These are phyloP conservation scores for Lipomyces spencermartinsiae DNA, from an alignment of 805 yeast species.

Conservation along the genomic window DNA sequence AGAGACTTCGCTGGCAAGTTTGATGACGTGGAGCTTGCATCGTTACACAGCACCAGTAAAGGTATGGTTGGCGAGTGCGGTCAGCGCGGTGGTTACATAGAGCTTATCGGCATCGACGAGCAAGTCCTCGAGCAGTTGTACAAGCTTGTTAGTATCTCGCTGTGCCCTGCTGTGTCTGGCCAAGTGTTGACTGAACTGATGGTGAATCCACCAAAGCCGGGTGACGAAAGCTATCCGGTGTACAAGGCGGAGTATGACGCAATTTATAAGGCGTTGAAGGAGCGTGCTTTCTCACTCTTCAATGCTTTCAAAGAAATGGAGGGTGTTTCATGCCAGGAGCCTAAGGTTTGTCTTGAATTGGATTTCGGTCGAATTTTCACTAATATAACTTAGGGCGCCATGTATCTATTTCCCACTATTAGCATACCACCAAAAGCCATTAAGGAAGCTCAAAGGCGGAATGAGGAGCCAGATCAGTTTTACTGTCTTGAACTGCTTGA, in stretches of 20 bases:
- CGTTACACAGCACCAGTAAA: conserved; percentile 96
- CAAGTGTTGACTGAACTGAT: conserved; percentile 92
- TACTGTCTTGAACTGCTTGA: conserved; percentile 87
- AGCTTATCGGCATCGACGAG: conserved; percentile 76
- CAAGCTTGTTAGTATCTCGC: conserved; percentile 86
- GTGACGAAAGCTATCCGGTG: conserved; percentile 73
- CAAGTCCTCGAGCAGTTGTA: conserved; percentile 74
- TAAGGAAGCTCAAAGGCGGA: conserved; percentile 61
- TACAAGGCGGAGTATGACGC: conserved; percentile 67
- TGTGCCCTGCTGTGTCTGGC: conserved; percentile 95
- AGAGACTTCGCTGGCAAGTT: conserved; percentile 59
- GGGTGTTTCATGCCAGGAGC: conserved; percentile 83
- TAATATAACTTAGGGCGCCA: conserved; percentile 73
- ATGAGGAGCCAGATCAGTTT: conserved; percentile 78
- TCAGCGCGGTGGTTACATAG: conserved; percentile 99
- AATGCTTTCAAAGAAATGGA: conserved; percentile 77
- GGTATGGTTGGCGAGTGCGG: conserved; percentile 99
- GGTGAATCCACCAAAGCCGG: conserved; percentile 86
- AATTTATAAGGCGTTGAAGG: conserved; percentile 66
- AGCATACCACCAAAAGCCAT: conserved; percentile 68
- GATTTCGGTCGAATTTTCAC: neutral
- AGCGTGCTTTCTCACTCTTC: conserved; percentile 69
- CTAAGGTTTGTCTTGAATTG: conserved; percentile 46
- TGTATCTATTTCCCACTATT: conserved; percentile 91
- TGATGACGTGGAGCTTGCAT: conserved; percentile 82